A percentile compares a stretch with the other conserved stretches of the same genome.
These are phyloP conservation scores for Prunus yedoensis DNA, from an alignment of 331 rosid genomes.

Conservation along the genomic window DNA sequence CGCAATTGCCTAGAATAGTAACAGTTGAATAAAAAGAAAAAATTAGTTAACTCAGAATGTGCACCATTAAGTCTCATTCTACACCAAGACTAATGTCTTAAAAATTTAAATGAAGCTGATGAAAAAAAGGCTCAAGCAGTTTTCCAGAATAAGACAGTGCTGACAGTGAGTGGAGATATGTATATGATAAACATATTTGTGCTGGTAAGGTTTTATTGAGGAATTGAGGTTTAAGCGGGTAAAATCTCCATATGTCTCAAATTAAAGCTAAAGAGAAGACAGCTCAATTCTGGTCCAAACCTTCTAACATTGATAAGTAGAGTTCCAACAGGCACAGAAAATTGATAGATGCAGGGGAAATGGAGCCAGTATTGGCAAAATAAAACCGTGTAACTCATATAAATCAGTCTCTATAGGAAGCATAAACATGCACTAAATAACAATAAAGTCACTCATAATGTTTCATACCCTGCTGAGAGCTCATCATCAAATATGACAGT, in stretches of 20 bases:
- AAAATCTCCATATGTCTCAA: not conserved
- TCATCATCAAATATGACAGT: slow-evolving; percentile 95
- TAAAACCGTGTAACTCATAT: not conserved
- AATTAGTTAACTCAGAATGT: too few species aligned
- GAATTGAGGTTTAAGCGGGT: not conserved
- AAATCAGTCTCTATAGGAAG: slow-evolving; percentile 10
- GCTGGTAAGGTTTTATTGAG: not conserved
- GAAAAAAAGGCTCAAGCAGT: not conserved
- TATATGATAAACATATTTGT: not conserved
- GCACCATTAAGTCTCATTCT: not conserved
- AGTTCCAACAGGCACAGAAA: not conserved
- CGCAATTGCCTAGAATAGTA: slow-evolving; percentile 70
- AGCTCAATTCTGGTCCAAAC: not conserved
- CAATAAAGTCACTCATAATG: not conserved
- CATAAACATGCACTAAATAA: slow-evolving; percentile 21
- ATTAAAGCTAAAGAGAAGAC: slow-evolving; percentile 1
- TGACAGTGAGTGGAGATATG: not conserved
- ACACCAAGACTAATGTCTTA: not conserved
- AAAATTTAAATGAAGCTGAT: not conserved
- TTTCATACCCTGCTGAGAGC: slow-evolving; percentile 84
- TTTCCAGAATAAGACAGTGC: not conserved
- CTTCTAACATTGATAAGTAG: not conserved
- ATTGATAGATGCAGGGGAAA: not conserved
- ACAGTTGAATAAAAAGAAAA: not conserved
- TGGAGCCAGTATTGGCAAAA: not conserved